Evolutionary conservation across 2,329 filamentous ascomycete species (phyloP).

Genomic region (Zymoseptoria crescenta): DNA sequence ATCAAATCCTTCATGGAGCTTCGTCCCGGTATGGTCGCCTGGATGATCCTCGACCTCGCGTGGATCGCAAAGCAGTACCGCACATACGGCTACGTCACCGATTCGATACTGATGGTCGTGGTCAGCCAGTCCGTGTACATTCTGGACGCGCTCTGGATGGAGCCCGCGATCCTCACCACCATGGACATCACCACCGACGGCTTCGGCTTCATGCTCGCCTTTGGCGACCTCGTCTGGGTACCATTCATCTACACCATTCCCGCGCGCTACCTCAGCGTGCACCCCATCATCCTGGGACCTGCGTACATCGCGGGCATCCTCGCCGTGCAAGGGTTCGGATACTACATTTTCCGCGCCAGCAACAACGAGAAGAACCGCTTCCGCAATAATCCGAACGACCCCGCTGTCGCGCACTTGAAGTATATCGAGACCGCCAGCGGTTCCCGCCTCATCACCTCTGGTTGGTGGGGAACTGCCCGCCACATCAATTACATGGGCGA

Average conservation of each 20-base stretch:
- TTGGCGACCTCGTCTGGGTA: constrained; percentile 88
- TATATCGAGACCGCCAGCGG: constrained; percentile 80
- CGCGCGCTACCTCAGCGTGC: constrained; percentile 72
- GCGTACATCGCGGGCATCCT: constrained; percentile 57
- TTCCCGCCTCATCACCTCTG: constrained; percentile 70
- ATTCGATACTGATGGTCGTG: constrained; percentile 75
- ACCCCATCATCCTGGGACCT: constrained; percentile 71
- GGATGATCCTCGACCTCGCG: constrained; percentile 76
- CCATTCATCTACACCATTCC: constrained; percentile 84
- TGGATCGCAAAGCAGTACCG: constrained; percentile 85
- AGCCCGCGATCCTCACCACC: constrained; percentile 80
- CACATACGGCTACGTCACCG: constrained; percentile 72
- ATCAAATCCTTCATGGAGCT: constrained; percentile 87
- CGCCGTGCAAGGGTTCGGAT: constrained; percentile 63
- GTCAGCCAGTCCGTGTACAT: constrained; percentile 74
- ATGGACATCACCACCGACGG: constrained; percentile 92
- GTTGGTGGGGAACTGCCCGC: constrained; percentile 87
- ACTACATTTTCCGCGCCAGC: constrained; percentile 84
- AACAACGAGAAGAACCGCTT: constrained; percentile 95
- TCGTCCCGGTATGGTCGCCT: constrained; percentile 83
- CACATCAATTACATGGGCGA: constrained; percentile 97
- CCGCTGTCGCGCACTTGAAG: constrained; percentile 67
- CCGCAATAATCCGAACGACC: constrained; percentile 77
- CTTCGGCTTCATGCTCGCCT: constrained; percentile 90
- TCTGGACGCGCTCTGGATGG: constrained; percentile 78